Evolutionary conservation across 768 basidiomycete genomes (phyloP), one percentile per base, ranked within the genome.

Genomic region (Tylopilus rubrobrunneus): DNA sequence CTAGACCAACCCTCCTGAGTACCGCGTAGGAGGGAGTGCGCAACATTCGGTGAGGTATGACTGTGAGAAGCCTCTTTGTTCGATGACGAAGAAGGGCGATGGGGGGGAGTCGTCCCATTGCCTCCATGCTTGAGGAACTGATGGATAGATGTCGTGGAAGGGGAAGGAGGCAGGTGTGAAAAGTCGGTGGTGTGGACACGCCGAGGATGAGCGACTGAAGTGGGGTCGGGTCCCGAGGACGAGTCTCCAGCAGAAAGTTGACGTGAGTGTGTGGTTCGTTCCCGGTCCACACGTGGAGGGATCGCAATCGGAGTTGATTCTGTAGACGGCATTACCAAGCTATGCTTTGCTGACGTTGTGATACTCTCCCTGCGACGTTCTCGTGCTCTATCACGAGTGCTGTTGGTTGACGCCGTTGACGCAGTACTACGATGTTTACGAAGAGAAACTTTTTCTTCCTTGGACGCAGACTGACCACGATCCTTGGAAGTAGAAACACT

Each of bases 1-100:
- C 83, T 89, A 15, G 86, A 86, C 90, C 90, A 93, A 27, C 92
- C 92, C 67, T 92, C 87, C 67, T 93, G 91, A 7, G 88, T 92
- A 11, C 92, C 92, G 59, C 89, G 83, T 25, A 93, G 78, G 50
- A 92, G 74, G 1, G 90, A 92, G 65, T 94, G 91, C 0, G 88
- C 91, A 44, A 93, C 89, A 64, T 80, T 87, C 6, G 86, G 74
- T 21, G 70, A 65, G 36, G 84, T 73, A 60, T 81, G 76, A 36
- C 67, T 68, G 36, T 71, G 58, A 28, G 70, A 70, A 50, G 69
- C 56, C 29, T 70, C 70, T 48, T 78, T 79, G 25, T 78, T 72
- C 37, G 77, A 67, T 21, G 74, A 61, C 62, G 74, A 61, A 62
- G 58, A 58, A 12, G 70, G 67, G 14, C 57, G 68, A 44, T 68